These are phyloP conservation scores for Hypoxylon sp. DNA, from an alignment of 2,329 filamentous ascomycete genomes.

Conservation along the genomic window DNA sequence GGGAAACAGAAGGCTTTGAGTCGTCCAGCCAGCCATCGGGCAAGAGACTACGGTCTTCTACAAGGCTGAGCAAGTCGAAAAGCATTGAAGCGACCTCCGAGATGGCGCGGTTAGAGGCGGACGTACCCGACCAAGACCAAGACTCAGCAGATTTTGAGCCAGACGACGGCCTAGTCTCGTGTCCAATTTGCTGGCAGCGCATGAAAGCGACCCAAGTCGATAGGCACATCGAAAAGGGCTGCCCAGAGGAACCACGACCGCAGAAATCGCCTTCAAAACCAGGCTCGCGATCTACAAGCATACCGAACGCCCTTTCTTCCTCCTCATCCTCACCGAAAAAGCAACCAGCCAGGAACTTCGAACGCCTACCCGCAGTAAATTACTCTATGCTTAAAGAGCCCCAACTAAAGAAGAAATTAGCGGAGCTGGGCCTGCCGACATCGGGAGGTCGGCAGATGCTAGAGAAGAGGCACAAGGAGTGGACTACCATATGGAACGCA, in stretches of 20 bases:
- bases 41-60: constrained; percentile 69
- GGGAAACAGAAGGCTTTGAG: constrained; percentile 49
- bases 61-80: constrained; percentile 62
- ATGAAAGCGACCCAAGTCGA: constrained; percentile 88
- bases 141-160: constrained; percentile 44
- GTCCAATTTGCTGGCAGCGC: constrained; percentile 82
- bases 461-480: constrained; percentile 88
- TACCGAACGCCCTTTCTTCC: constrained; percentile 40
- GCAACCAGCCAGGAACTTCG: constrained; percentile 59
- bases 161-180: constrained; percentile 85
- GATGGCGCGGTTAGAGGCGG: constrained; percentile 55
- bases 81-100: constrained; percentile 57
- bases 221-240: constrained; percentile 81
- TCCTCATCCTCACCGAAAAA: constrained; percentile 36
- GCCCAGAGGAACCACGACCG: constrained; percentile 57
- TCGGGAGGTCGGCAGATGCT: constrained; percentile 78
- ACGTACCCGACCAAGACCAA: constrained; percentile 45
- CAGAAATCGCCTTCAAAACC: constrained; percentile 36
- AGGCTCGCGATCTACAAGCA: constrained; percentile 35
- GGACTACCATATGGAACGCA: constrained; percentile 96
- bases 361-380: constrained; percentile 83
- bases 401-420: constrained; percentile 83
- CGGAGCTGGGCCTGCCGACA: constrained; percentile 82
- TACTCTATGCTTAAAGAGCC: constrained; percentile 89
- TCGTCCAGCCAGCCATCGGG: constrained; percentile 51